phyloP scores from a whole-genome alignment of 345 rosid species.

The Moringa oleifera region DNA sequence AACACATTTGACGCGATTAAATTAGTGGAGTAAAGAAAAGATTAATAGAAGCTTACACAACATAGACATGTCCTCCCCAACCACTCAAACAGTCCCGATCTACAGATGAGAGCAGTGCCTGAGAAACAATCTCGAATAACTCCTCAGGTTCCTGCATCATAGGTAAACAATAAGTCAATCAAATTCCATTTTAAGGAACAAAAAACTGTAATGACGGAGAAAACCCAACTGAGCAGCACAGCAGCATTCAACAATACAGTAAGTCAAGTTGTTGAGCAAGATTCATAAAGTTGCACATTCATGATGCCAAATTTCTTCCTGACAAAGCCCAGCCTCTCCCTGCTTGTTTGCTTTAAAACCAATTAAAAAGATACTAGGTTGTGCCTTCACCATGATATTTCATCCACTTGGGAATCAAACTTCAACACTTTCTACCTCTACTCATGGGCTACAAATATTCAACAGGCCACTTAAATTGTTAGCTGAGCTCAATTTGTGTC shows the following conservation, averaged over 20 bases:
- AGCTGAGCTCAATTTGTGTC: no score
- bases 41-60: conserved; percentile 64
- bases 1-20: not conserved
- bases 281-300: not conserved
- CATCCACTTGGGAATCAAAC: no score
- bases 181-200: not conserved
- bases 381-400: no score
- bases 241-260: not conserved
- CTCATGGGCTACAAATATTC: no score
- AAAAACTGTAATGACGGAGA: not conserved
- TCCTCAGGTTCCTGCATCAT: conserved; percentile 79
- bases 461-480: no score
- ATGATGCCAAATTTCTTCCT: not conserved
- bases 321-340: not conserved
- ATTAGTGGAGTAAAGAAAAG: not conserved
- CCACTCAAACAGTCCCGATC: conserved; percentile 98
- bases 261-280: not conserved
- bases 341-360: no score
- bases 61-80: conserved; percentile 96
- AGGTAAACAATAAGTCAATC: conserved; percentile 6
- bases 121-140: conserved; percentile 77
- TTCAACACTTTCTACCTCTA: no score
- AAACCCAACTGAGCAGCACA: not conserved
- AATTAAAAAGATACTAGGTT: no score
- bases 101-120: conserved; percentile 83